These are phyloP conservation scores for Moesziomyces sp. DNA, from an alignment of 1,284 basidiomycete genomes.

Conservation along the genomic window DNA sequence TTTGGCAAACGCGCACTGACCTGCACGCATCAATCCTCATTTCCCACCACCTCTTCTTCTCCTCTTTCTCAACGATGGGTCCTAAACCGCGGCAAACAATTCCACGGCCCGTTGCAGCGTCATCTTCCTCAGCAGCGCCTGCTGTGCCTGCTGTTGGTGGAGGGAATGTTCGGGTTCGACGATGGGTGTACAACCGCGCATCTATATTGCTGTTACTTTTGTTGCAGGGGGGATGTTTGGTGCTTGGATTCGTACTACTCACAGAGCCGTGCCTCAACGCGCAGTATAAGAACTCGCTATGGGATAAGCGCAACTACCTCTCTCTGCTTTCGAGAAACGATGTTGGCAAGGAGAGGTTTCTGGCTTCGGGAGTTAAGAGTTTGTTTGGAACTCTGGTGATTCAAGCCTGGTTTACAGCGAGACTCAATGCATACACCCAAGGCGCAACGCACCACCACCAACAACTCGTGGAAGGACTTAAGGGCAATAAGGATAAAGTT, in stretches of 20 bases:
- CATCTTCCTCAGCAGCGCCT: too few species aligned
- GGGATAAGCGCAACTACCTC: slow-evolving; percentile 22
- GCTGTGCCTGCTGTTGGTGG: neutral
- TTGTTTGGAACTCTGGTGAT: slow-evolving; percentile 28
- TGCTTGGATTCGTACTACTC: slow-evolving; percentile 22
- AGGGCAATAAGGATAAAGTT: neutral
- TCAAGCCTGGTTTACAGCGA: slow-evolving; percentile 32
- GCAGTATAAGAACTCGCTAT: neutral
- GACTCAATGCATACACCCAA: slow-evolving; percentile 19
- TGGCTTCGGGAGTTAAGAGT: neutral
- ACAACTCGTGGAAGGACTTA: neutral
- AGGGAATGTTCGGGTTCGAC: neutral
- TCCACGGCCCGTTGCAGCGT: neutral
- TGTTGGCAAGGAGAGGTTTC: slow-evolving; percentile 22
- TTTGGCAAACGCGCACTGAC: neutral
- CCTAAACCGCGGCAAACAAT: slow-evolving; percentile 20
- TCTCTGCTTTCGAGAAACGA: neutral
- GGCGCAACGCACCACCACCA: slow-evolving; percentile 1
- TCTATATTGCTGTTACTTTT: slow-evolving; percentile 9
- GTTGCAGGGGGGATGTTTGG: slow-evolving; percentile 8
- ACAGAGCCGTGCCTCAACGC: slow-evolving; percentile 43
- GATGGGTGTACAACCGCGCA: slow-evolving; percentile 9
- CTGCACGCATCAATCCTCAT: neutral
- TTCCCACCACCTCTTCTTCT: neutral
- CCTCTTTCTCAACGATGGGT: slow-evolving; percentile 3